phyloP scores from a whole-genome alignment of 345 rosid species.

The Camelina hispida region DNA sequence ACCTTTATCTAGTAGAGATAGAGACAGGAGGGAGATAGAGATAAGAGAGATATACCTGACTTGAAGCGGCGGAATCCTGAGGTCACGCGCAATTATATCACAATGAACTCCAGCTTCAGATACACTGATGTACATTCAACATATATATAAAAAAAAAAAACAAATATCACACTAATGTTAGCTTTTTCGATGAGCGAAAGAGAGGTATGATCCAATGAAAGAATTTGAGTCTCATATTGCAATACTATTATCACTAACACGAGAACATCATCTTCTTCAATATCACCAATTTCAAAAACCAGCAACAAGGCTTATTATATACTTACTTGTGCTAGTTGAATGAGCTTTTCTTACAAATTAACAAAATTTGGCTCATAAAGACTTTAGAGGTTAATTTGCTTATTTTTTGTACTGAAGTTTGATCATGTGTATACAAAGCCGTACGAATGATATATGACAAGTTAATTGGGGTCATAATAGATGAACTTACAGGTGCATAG shows the following conservation, averaged over 20 bases:
- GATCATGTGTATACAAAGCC: neutral
- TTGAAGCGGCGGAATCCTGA: slow-evolving; percentile 61
- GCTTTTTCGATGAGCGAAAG: neutral
- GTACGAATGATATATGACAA: slow-evolving; percentile 11
- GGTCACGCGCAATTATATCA: slow-evolving; percentile 59
- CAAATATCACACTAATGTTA: slow-evolving; percentile 4
- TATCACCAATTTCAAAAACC: slow-evolving; percentile 1
- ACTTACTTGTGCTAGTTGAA: neutral
- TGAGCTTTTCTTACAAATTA: slow-evolving; percentile 6
- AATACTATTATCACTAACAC: neutral
- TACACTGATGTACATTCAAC: slow-evolving; percentile 48
- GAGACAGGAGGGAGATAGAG: neutral
- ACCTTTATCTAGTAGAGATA: neutral
- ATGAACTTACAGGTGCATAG: slow-evolving; percentile 67
- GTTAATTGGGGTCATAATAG: slow-evolving; percentile 1
- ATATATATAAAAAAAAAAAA: neutral
- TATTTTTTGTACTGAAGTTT: neutral
- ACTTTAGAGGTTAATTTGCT: slow-evolving; percentile 7
- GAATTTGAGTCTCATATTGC: slow-evolving; percentile 2
- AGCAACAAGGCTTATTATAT: neutral
- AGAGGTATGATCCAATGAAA: neutral
- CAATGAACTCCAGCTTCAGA: slow-evolving; percentile 68
- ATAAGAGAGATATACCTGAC: slow-evolving; percentile 57
- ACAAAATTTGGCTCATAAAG: neutral
- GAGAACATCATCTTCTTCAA: neutral